Evolutionary conservation across 345 rosid species (phyloP).

Genomic region (Gossypium sturtianum): DNA sequence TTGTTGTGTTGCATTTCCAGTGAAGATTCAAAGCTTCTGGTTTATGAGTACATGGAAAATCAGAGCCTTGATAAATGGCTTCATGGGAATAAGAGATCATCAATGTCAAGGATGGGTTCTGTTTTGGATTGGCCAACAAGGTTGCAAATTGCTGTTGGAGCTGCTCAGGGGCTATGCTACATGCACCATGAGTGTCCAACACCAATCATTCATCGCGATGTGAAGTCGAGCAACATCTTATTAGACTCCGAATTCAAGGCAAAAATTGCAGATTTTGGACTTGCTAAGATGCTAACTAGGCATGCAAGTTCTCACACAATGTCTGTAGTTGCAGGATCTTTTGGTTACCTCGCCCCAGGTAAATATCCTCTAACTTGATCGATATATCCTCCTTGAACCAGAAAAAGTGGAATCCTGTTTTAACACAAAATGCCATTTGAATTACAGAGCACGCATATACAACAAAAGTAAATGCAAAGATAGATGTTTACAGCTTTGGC

Average conservation of each 20-base stretch:
- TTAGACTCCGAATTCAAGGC: conserved; percentile 72
- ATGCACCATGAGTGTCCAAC: conserved; percentile 85
- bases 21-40: conserved; percentile 80
- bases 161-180: conserved; percentile 79
- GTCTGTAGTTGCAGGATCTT: conserved; percentile 89
- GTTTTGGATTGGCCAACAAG: conserved; percentile 61
- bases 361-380: not conserved
- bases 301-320: conserved; percentile 60
- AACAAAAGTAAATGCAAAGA: not conserved
- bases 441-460: not conserved
- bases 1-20: conserved; percentile 78
- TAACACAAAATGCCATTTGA: not conserved
- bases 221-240: conserved; percentile 84
- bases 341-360: conserved; percentile 93
- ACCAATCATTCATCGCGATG: conserved; percentile 76
- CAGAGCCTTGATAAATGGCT: conserved; percentile 85
- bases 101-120: conserved; percentile 11
- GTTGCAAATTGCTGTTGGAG: conserved; percentile 72
- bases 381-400: not conserved
- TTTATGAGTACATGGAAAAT: conserved; percentile 88
- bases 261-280: conserved; percentile 84
- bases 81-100: conserved; percentile 45
- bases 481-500: conserved; percentile 9
- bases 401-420: not conserved
- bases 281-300: conserved; percentile 65